These are phyloP conservation scores for Xylariomycetidae sp. DNA, from an alignment of 2,329 filamentous ascomycete genomes.

Conservation along the genomic window DNA sequence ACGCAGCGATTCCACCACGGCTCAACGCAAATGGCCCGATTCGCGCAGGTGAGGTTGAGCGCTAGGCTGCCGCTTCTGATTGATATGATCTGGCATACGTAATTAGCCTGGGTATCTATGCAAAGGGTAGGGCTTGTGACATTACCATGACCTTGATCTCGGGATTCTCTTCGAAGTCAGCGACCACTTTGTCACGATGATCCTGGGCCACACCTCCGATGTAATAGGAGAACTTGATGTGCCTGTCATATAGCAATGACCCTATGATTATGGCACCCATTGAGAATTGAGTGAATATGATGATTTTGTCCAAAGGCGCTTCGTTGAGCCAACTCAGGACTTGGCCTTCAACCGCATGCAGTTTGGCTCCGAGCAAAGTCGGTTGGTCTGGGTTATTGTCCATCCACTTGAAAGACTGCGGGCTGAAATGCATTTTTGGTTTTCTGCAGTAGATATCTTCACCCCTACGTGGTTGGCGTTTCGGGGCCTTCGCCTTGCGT, in stretches of 20 bases:
- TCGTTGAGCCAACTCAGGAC: slow-evolving; percentile 5
- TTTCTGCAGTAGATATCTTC: slow-evolving; percentile 1
- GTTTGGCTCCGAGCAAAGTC: slow-evolving; percentile 1
- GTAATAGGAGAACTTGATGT: too few species aligned
- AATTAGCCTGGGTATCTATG: not conserved
- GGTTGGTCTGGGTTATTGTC: too few species aligned
- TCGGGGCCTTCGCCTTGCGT: too few species aligned
- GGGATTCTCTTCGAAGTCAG: not conserved
- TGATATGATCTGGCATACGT: not conserved
- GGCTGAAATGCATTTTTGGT: too few species aligned
- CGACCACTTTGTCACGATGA: not conserved
- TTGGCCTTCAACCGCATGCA: not conserved
- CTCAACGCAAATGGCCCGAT: slow-evolving; percentile 5
- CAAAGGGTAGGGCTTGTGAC: not conserved
- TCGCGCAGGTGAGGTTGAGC: slow-evolving; percentile 5
- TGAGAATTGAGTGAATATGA: slow-evolving; percentile 4
- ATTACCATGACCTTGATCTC: slow-evolving; percentile 4
- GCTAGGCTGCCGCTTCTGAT: slow-evolving; percentile 2
- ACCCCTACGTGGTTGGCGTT: not conserved
- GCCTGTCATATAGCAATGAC: too few species aligned
- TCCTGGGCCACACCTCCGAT: too few species aligned
- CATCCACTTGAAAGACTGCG: not conserved
- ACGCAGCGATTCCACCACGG: slow-evolving; percentile 5
- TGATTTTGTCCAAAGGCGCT: slow-evolving; percentile 4
- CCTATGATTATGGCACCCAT: not conserved